phyloP scores from a whole-genome alignment of 2,329 filamentous ascomycete genomes.

The Pezicula rhizophila region DNA sequence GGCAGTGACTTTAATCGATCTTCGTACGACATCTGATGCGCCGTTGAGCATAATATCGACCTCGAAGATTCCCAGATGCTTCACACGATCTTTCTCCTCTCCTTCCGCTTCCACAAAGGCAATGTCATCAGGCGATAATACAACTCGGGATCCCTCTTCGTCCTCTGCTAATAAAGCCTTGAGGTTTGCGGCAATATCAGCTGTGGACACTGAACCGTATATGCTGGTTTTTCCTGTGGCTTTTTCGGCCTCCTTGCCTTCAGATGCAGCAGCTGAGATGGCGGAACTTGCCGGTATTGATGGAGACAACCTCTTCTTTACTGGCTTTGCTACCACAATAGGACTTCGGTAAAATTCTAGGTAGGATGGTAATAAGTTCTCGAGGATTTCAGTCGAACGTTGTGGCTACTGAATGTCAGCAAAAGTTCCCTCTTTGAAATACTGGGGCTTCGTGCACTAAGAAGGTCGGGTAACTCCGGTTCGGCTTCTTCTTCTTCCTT shows the following conservation, averaged over 20 bases:
- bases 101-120: slow-evolving; percentile 35
- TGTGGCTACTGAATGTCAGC: slow-evolving; percentile 19
- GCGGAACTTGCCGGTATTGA: slow-evolving; percentile 19
- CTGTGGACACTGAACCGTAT: slow-evolving; percentile 47
- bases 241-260: slow-evolving; percentile 24
- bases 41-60: slow-evolving; percentile 45
- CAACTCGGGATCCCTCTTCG: slow-evolving; percentile 43
- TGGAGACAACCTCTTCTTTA: slow-evolving; percentile 25
- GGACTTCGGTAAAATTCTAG: slow-evolving; percentile 24
- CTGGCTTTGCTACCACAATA: slow-evolving; percentile 31
- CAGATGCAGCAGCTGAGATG: slow-evolving; percentile 27
- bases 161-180: slow-evolving; percentile 42
- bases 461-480: slow-evolving; percentile 14
- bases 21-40: slow-evolving; percentile 32
- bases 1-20: slow-evolving; percentile 34
- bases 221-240: slow-evolving; percentile 27
- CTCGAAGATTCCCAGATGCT: slow-evolving; percentile 45
- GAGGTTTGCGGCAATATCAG: slow-evolving; percentile 43
- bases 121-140: slow-evolving; percentile 43
- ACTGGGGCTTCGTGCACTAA: slow-evolving; percentile 17
- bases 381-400: slow-evolving; percentile 16
- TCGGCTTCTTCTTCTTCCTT: slow-evolving; percentile 6
- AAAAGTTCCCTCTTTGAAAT: background rate
- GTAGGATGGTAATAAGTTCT: slow-evolving; percentile 18
- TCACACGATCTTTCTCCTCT: slow-evolving; percentile 37